phyloP scores from a whole-genome alignment of 495 filamentous ascomycete species.

The Podospora pseudoanserina region DNA sequence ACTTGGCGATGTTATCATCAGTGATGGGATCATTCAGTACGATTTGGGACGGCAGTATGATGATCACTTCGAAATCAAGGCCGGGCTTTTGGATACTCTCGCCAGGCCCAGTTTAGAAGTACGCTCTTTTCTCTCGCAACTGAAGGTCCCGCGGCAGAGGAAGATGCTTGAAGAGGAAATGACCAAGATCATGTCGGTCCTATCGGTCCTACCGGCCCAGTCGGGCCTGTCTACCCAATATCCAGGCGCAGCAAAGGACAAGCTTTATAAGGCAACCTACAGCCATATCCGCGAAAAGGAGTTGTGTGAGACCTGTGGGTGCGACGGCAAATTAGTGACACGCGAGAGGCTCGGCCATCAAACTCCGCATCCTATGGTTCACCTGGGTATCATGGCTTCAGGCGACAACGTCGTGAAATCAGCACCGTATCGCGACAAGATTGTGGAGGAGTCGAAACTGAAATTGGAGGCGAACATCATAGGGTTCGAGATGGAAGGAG shows the following conservation, averaged over 20 bases:
- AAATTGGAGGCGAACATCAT: not conserved
- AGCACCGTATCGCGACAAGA: not conserved
- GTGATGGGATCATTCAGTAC: not conserved
- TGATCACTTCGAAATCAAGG: too few relatives aligned
- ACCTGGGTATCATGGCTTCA: not conserved
- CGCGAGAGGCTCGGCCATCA: not conserved
- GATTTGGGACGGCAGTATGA: not conserved
- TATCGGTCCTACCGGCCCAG: not conserved
- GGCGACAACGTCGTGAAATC: not conserved
- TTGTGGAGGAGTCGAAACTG: not conserved
- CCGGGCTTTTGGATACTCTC: not conserved
- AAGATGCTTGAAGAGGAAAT: not conserved
- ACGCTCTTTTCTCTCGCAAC: not conserved
- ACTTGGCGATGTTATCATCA: not conserved
- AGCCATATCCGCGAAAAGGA: not conserved
- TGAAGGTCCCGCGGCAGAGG: not conserved
- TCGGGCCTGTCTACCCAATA: not conserved
- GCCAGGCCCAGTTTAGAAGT: not conserved
- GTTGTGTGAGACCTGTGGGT: not conserved
- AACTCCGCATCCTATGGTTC: not conserved
- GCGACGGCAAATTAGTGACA: not conserved
- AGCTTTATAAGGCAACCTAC: not conserved
- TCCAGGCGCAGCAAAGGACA: not conserved
- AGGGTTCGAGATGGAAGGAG: not conserved
- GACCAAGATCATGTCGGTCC: not conserved